These are phyloP conservation scores for Paracoccidioides lutzii DNA, from an alignment of 2,329 filamentous ascomycete species.

Conservation along the genomic window DNA sequence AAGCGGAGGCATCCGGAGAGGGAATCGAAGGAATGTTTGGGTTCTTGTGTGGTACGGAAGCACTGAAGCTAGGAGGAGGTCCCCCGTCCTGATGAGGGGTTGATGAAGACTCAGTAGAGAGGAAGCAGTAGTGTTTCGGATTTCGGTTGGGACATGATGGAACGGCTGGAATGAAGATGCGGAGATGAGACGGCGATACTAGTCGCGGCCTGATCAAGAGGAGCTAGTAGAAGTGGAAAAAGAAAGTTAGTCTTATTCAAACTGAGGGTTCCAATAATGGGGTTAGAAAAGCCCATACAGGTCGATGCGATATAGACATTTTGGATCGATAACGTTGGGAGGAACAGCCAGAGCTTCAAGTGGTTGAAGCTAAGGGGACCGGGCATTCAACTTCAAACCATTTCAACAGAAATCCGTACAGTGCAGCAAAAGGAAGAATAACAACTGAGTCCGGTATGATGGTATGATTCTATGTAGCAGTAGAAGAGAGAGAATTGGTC, in stretches of 20 bases:
- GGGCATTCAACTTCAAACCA: slow-evolving; percentile 2
- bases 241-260: not conserved
- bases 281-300: slow-evolving; percentile 7
- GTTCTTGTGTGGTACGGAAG: slow-evolving; percentile 11
- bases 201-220: not conserved
- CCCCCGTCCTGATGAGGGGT: slow-evolving; percentile 8
- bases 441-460: not conserved
- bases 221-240: not conserved
- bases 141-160: slow-evolving; percentile 7
- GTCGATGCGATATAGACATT: slow-evolving; percentile 6
- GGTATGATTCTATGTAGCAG: not conserved
- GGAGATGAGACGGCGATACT: slow-evolving; percentile 11
- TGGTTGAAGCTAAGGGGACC: slow-evolving; percentile 3
- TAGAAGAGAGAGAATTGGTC: not conserved
- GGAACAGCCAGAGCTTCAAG: slow-evolving; percentile 10
- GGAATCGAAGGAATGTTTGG: slow-evolving; percentile 8
- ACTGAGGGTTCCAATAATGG: not conserved
- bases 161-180: slow-evolving; percentile 11
- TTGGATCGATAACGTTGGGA: not conserved
- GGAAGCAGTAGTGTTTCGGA: slow-evolving; percentile 14
- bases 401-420: not conserved
- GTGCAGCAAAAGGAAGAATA: not conserved
- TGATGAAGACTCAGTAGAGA: slow-evolving; percentile 20
- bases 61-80: slow-evolving; percentile 10
- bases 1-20: slow-evolving; percentile 9